Conservation (phyloP, 257 asterid species). For the Hygrophila difformis region DNA sequence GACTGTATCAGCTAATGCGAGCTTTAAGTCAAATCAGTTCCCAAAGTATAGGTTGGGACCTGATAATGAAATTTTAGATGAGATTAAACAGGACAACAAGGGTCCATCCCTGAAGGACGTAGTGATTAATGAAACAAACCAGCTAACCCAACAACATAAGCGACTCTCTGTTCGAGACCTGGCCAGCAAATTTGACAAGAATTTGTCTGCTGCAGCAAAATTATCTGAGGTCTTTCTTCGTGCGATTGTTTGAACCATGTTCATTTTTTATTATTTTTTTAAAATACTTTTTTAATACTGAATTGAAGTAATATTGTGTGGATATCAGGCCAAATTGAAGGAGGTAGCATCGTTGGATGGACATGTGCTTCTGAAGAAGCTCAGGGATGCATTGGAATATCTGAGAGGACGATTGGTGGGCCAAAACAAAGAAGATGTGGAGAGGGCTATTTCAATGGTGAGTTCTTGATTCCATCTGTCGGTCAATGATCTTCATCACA, state of each 20-base stretch:
- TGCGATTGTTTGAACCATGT: background rate
- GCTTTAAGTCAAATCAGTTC: slow-evolving; percentile 55
- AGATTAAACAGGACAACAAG: slow-evolving; percentile 52
- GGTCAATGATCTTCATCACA: background rate
- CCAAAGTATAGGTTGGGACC: slow-evolving; percentile 92
- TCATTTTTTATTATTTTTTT: background rate
- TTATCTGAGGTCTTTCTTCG: slow-evolving; percentile 63
- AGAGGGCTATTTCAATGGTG: slow-evolving; percentile 87
- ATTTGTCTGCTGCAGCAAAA: slow-evolving; percentile 90
- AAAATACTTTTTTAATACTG: background rate
- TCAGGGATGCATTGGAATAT: slow-evolving; percentile 88
- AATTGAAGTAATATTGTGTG: background rate
- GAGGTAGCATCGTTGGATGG: slow-evolving; percentile 93
- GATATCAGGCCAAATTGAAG: slow-evolving; percentile 75
- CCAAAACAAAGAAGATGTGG: slow-evolving; percentile 77
- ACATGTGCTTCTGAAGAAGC: slow-evolving; percentile 94
- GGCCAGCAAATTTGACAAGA: slow-evolving; percentile 94
- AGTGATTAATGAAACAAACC: slow-evolving; percentile 53
- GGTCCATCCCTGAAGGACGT: slow-evolving; percentile 88
- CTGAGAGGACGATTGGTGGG: slow-evolving; percentile 83
- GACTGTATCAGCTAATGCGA: slow-evolving; percentile 68
- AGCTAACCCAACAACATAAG: slow-evolving; percentile 71
- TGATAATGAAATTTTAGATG: slow-evolving; percentile 69
- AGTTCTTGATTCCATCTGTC: slow-evolving; percentile 13
- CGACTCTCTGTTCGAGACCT: slow-evolving; percentile 95